These are phyloP conservation scores for Hyparrhenia diplandra DNA, from an alignment of 176 grass and related monocot species.

Conservation along the genomic window DNA sequence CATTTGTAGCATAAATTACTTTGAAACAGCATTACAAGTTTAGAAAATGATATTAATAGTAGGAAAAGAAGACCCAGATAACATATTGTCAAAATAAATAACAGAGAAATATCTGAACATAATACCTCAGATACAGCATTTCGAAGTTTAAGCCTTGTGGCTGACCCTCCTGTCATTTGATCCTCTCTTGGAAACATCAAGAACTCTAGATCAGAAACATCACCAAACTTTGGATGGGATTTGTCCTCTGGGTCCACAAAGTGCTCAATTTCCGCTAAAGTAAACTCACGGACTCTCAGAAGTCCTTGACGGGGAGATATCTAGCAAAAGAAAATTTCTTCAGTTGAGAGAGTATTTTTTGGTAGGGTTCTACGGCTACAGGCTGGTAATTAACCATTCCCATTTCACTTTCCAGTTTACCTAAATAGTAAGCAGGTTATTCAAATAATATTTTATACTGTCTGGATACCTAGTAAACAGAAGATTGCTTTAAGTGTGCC, in stretches of 20 bases:
- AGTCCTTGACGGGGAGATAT: constrained; percentile 96
- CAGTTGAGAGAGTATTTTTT: constrained; percentile 26
- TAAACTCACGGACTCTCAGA: constrained; percentile 90
- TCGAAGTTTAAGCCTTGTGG: constrained; percentile 38
- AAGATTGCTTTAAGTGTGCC: too few relatives aligned
- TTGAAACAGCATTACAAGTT: neutral
- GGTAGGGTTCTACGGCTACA: neutral
- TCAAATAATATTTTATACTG: neutral
- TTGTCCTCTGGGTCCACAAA: constrained; percentile 98
- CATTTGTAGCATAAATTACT: constrained; percentile 2
- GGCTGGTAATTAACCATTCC: neutral
- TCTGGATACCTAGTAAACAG: constrained; percentile 13
- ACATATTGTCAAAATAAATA: neutral
- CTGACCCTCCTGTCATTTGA: constrained; percentile 60
- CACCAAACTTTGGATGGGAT: constrained; percentile 85
- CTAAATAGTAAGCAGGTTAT: neutral
- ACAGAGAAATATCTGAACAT: constrained; percentile 6
- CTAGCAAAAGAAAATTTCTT: constrained; percentile 34
- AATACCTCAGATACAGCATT: constrained; percentile 70
- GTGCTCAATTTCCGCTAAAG: constrained; percentile 90
- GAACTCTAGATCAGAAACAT: constrained; percentile 71
- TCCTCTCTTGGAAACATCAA: constrained; percentile 87
- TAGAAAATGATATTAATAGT: neutral
- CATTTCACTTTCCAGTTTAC: neutral
- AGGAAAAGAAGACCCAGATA: neutral